Conservation (phyloP, 2,329 filamentous ascomycete species). For the Colletotrichum salicis region DNA sequence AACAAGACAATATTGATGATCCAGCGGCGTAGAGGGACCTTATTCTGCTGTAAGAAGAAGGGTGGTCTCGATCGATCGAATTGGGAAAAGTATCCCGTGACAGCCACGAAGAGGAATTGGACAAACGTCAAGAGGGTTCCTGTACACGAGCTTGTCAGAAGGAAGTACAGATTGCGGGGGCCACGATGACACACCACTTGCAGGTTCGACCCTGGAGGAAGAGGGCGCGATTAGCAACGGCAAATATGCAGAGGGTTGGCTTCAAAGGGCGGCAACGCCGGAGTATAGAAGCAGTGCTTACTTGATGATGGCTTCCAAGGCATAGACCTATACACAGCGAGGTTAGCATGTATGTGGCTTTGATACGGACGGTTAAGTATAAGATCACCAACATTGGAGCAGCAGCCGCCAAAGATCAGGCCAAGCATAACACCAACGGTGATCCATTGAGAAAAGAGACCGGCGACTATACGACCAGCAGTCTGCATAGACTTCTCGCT, state of each 20-base stretch:
- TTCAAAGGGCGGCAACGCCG: background rate
- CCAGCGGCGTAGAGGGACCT: conserved; percentile 87
- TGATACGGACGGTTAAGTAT: background rate
- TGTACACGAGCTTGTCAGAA: conserved; percentile 45
- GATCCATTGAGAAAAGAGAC: conserved; percentile 71
- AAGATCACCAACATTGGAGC: conserved; percentile 78
- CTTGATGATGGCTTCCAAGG: conserved; percentile 94
- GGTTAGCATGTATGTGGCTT: background rate
- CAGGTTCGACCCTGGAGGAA: conserved; percentile 76
- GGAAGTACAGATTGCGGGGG: background rate
- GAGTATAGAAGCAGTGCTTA: conserved; percentile 59
- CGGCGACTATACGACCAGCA: conserved; percentile 63
- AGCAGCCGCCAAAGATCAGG: conserved; percentile 95
- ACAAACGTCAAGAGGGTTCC: conserved; percentile 89
- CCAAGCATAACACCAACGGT: conserved; percentile 75
- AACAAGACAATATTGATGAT: conserved; percentile 89
- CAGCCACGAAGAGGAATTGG: conserved; percentile 85
- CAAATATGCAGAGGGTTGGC: background rate
- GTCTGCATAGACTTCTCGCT: conserved; percentile 19
- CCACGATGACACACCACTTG: conserved; percentile 70
- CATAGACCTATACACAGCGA: conserved; percentile 77
- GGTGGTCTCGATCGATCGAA: conserved; percentile 74
- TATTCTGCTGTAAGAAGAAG: conserved; percentile 79
- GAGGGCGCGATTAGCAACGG: conserved; percentile 28
- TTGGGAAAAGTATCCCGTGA: conserved; percentile 81